Evolutionary conservation across 139 green algal species (phyloP).

Genomic region (Axilococcus clingmanii): DNA sequence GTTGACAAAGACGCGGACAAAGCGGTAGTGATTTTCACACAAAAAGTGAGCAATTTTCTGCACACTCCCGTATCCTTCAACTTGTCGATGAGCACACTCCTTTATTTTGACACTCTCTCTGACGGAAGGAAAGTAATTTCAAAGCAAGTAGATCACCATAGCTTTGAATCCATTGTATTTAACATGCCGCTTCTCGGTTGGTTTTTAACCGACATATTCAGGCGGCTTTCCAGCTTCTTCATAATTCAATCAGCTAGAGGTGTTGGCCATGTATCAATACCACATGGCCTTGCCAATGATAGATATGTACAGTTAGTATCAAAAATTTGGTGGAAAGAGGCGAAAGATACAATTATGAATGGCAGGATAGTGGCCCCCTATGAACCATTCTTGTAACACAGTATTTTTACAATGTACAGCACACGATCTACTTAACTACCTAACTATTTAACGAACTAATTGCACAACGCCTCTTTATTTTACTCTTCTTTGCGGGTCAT

Average conservation of each 20-base stretch:
- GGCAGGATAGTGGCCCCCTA: neutral
- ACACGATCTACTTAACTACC: too few species aligned
- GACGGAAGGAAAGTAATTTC: neutral
- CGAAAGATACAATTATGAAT: neutral
- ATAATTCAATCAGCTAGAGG: neutral
- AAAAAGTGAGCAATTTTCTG: neutral
- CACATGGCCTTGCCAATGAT: neutral
- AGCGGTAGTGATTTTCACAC: neutral
- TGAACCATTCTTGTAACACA: neutral
- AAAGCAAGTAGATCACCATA: conserved; percentile 15
- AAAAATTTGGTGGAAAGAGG: neutral
- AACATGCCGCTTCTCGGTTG: neutral
- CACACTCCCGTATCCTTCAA: neutral
- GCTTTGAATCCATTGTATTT: conserved; percentile 22
- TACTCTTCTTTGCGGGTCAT: too few species aligned
- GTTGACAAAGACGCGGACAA: neutral
- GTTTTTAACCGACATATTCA: neutral
- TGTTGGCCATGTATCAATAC: neutral
- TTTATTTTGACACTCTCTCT: neutral
- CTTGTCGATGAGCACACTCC: neutral
- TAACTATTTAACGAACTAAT: too few species aligned
- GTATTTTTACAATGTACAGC: neutral
- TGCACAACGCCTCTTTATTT: too few species aligned
- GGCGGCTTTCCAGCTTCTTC: neutral
- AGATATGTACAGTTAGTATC: neutral